Evolutionary conservation across 345 rosid species (phyloP).

Genomic region (Hibiscus trionum): DNA sequence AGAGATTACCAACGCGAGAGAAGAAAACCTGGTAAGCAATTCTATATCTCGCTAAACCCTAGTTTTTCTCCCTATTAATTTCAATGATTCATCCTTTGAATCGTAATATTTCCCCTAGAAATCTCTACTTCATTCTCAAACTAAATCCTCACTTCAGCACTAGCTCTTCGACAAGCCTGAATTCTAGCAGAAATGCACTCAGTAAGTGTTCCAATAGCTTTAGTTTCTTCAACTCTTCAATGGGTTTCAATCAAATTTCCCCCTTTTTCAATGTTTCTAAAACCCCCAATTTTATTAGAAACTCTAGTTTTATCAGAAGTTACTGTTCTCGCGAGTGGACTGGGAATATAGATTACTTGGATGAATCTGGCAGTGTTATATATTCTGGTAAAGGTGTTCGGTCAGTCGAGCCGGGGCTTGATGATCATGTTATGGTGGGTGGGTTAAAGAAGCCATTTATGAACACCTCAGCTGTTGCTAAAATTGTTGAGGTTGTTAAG

Average conservation of each 20-base stretch:
- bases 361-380: constrained; percentile 79
- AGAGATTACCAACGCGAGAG: not conserved
- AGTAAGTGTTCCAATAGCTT: constrained; percentile 5
- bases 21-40: not conserved
- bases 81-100: constrained; percentile 8
- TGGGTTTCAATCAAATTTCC: constrained; percentile 18
- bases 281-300: constrained; percentile 14
- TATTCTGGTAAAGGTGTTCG: constrained; percentile 79
- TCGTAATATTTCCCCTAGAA: constrained; percentile 27
- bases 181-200: constrained; percentile 10
- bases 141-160: constrained; percentile 22
- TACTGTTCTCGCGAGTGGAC: constrained; percentile 68
- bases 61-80: not conserved
- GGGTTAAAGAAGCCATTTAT: constrained; percentile 66
- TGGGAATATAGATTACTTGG: constrained; percentile 82
- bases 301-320: constrained; percentile 22
- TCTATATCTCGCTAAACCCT: not conserved
- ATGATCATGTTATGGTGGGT: constrained; percentile 84
- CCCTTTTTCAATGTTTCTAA: constrained; percentile 12
- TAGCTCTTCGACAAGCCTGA: constrained; percentile 18
- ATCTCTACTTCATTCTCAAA: constrained; percentile 27
- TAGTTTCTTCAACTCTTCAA: constrained; percentile 13
- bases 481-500: constrained; percentile 83
- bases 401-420: constrained; percentile 78
- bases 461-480: constrained; percentile 75